A percentile compares a stretch with the other conserved stretches of the same genome.
Evolutionary conservation across 1,284 basidiomycete genomes (phyloP).

Genomic region (Sanghuangporus sanghuang): DNA sequence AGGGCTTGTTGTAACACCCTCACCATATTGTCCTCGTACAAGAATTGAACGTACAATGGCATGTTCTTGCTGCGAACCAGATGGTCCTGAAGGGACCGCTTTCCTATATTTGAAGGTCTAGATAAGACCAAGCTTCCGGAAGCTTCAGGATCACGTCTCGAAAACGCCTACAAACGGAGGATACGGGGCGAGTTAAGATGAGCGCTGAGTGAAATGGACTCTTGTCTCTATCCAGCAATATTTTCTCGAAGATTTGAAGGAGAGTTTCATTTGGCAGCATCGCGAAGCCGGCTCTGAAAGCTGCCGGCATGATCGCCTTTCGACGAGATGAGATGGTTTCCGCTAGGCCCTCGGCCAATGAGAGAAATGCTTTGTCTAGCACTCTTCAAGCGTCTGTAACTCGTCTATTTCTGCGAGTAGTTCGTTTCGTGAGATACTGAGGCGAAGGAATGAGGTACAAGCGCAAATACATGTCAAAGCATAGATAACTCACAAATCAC

Average conservation of each 20-base stretch:
- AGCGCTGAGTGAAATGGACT: background rate
- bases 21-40: background rate
- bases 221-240: background rate
- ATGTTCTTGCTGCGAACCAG: background rate
- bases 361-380: background rate
- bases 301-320: background rate
- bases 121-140: background rate
- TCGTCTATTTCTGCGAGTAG: background rate
- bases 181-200: background rate
- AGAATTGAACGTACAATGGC: background rate
- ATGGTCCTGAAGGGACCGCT: background rate
- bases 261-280: background rate
- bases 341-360: background rate
- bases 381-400: background rate
- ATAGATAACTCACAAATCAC: too few species aligned
- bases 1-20: background rate
- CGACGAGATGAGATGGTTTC: background rate
- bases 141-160: background rate
- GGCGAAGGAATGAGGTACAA: background rate
- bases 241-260: background rate
- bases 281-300: background rate
- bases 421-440: background rate
- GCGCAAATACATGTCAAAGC: too few species aligned
- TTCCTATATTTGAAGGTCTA: background rate
- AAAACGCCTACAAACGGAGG: background rate